Conservation (phyloP, 441 rosid genomes). For the Adansonia madagascariensis region DNA sequence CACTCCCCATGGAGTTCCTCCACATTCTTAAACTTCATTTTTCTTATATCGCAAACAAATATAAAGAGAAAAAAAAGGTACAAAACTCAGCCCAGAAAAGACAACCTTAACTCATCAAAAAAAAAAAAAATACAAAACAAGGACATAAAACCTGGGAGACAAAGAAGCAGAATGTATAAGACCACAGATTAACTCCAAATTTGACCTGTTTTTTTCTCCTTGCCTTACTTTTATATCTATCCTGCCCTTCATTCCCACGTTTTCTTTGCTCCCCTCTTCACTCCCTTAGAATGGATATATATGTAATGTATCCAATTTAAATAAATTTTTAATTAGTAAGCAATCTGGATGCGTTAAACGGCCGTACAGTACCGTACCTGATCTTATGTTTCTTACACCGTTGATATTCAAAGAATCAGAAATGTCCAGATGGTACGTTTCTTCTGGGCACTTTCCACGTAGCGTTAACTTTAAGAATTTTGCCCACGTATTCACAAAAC, state of each 20-base stretch:
- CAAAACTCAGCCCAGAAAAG: neutral
- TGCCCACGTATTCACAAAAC: neutral
- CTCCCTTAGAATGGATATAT: neutral
- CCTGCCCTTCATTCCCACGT: neutral
- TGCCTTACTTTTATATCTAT: slow-evolving; percentile 13
- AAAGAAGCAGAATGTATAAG: neutral
- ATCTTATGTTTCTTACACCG: neutral
- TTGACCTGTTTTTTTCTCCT: neutral
- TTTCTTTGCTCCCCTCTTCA: neutral
- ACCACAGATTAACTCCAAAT: neutral
- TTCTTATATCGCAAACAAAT: slow-evolving; percentile 25
- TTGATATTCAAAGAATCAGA: neutral
- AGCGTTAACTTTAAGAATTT: neutral
- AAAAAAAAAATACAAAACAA: neutral
- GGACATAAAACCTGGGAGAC: neutral
- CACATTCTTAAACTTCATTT: slow-evolving; percentile 29
- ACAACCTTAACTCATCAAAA: neutral
- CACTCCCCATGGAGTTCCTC: slow-evolving; percentile 26
- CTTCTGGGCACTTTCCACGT: neutral
- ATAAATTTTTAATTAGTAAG: neutral
- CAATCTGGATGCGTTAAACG: no score
- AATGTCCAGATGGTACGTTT: neutral
- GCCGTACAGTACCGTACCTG: neutral
- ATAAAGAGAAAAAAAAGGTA: neutral
- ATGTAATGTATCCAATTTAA: no score